A percentile compares a stretch with the other conserved stretches of the same genome.
These are phyloP conservation scores for Rhizopogon hawkerae DNA, from an alignment of 1,284 basidiomycete species.

Conservation along the genomic window DNA sequence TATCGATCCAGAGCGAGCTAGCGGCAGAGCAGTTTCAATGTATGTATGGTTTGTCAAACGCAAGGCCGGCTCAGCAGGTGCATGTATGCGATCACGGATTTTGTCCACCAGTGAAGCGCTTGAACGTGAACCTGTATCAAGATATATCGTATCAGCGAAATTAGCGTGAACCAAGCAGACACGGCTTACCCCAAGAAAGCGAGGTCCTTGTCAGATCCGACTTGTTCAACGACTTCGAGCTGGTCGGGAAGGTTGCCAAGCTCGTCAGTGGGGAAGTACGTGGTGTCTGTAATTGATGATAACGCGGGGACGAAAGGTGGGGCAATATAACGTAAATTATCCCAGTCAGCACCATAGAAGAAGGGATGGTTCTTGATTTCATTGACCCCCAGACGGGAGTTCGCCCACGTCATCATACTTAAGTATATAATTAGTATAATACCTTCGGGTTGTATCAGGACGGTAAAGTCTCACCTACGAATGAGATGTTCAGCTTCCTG, in stretches of 20 bases:
- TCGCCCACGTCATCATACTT: slow-evolving; percentile 81
- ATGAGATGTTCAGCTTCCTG: slow-evolving; percentile 91
- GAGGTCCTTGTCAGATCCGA: slow-evolving; percentile 79
- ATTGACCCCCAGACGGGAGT: slow-evolving; percentile 70
- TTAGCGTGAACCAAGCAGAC: neutral
- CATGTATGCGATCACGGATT: neutral
- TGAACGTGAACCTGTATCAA: slow-evolving; percentile 66
- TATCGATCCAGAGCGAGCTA: slow-evolving; percentile 13
- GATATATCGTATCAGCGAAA: neutral
- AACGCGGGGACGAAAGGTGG: slow-evolving; percentile 94
- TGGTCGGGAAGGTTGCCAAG: slow-evolving; percentile 78
- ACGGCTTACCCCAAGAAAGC: slow-evolving; percentile 80
- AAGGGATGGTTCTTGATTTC: slow-evolving; percentile 94
- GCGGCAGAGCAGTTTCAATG: slow-evolving; percentile 4
- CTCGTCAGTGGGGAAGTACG: slow-evolving; percentile 97
- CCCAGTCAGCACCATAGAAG: slow-evolving; percentile 97
- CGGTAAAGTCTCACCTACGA: slow-evolving; percentile 45
- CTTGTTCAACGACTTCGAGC: slow-evolving; percentile 58
- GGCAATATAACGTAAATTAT: slow-evolving; percentile 82
- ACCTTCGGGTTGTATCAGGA: slow-evolving; percentile 2
- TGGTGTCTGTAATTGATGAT: slow-evolving; percentile 89
- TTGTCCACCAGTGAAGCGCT: slow-evolving; percentile 51
- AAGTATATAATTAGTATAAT: slow-evolving; percentile 3
- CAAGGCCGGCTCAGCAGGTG: slow-evolving; percentile 1
- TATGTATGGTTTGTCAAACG: neutral